Conservation (phyloP, 805 yeast species). For the Candida nonsorbophila region DNA sequence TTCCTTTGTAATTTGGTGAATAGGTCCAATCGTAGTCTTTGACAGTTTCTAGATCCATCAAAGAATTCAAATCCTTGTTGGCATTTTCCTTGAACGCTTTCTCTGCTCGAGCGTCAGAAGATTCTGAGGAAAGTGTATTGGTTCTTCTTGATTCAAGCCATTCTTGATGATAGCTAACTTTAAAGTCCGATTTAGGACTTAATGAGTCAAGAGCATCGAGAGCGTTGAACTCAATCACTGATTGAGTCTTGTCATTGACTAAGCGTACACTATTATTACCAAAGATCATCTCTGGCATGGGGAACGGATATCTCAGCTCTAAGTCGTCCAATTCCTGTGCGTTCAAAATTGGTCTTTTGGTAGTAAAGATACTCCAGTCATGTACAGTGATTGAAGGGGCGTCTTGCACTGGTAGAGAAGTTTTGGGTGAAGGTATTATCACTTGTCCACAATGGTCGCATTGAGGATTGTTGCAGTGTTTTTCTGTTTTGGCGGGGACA, state of each 20-base stretch:
- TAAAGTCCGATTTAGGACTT: conserved; percentile 28
- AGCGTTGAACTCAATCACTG: conserved; percentile 64
- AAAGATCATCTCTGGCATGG: conserved; percentile 96
- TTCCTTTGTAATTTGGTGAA: conserved; percentile 73
- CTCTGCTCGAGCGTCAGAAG: conserved; percentile 15
- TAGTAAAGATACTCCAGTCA: conserved; percentile 73
- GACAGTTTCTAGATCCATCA: conserved; percentile 50
- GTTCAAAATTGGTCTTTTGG: conserved; percentile 71
- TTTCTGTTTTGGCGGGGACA: conserved; percentile 38
- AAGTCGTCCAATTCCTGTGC: conserved; percentile 67
- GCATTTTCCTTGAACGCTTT: conserved; percentile 20
- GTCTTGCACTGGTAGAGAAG: conserved; percentile 58
- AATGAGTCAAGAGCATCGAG: conserved; percentile 57
- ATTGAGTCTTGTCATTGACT: conserved; percentile 27
- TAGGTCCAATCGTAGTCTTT: conserved; percentile 98
- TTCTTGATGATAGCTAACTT: conserved; percentile 80
- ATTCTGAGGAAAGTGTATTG: conserved; percentile 14
- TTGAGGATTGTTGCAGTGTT: conserved; percentile 36
- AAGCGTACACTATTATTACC: conserved; percentile 71
- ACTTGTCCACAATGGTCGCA: conserved; percentile 67
- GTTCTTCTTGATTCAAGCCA: conserved; percentile 51
- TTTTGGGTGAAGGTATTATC: conserved; percentile 72
- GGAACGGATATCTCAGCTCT: conserved; percentile 56
- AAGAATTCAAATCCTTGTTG: conserved; percentile 28
- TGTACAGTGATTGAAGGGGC: conserved; percentile 64